Evolutionary conservation across 2,329 filamentous ascomycete genomes (phyloP).

Genomic region (Knoxdaviesia proteae): DNA sequence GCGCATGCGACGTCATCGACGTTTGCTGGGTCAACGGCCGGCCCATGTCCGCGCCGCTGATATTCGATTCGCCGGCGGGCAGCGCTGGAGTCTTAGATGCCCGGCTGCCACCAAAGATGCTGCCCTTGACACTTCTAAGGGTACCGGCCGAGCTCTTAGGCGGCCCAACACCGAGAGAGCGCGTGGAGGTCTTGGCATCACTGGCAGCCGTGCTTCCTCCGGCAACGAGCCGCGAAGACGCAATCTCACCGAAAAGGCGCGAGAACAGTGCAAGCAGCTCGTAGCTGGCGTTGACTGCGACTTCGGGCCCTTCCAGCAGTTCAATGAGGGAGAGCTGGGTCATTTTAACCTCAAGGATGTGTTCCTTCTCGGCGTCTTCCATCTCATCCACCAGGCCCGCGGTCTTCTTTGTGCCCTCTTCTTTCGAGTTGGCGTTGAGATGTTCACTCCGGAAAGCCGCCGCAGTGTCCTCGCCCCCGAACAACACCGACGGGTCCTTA

Average conservation of each 20-base stretch:
- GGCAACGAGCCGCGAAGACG: too few species aligned
- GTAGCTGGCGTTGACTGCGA: slow-evolving; percentile 72
- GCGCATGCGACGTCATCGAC: slow-evolving; percentile 7
- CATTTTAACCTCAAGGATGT: slow-evolving; percentile 86
- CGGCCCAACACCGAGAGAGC: not conserved
- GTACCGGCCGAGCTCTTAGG: slow-evolving; percentile 55
- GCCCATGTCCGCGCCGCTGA: not conserved
- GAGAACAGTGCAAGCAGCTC: slow-evolving; percentile 69
- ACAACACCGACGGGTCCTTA: slow-evolving; percentile 46
- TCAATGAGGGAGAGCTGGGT: slow-evolving; percentile 76
- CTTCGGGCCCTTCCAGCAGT: slow-evolving; percentile 59
- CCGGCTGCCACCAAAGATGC: slow-evolving; percentile 46
- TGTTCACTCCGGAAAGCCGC: slow-evolving; percentile 43
- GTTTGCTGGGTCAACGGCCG: slow-evolving; percentile 10
- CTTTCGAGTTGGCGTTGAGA: slow-evolving; percentile 27
- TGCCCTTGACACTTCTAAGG: slow-evolving; percentile 46
- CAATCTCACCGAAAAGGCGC: slow-evolving; percentile 44
- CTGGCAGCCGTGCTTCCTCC: not conserved
- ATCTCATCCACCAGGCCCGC: slow-evolving; percentile 47
- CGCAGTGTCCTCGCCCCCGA: slow-evolving; percentile 31
- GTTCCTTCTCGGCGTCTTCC: slow-evolving; percentile 66
- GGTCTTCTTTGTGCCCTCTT: slow-evolving; percentile 7
- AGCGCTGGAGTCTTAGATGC: slow-evolving; percentile 1
- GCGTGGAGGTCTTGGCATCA: slow-evolving; percentile 1
- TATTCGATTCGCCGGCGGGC: not conserved